Conservation (phyloP, 257 asterid genomes). For the Solanum sitiens region DNA sequence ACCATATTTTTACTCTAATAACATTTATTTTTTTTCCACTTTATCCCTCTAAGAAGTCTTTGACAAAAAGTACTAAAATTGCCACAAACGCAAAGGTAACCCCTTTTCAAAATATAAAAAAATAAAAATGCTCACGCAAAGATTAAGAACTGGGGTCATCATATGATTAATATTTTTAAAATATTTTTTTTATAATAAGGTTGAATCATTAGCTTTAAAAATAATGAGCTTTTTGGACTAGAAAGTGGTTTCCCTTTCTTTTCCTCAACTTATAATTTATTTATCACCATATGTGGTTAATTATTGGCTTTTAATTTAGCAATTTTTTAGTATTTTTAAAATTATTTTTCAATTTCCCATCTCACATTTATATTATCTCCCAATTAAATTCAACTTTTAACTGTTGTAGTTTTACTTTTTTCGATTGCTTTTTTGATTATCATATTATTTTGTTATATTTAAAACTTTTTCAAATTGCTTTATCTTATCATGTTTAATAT, state of each 20-base stretch:
- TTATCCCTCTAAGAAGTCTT: slow-evolving; percentile 3
- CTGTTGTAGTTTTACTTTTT: not conserved
- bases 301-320: not conserved
- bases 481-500: not conserved
- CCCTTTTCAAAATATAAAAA: not conserved
- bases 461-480: not conserved
- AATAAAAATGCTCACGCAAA: not conserved
- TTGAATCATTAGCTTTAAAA: not conserved
- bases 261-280: not conserved
- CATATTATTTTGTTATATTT: not conserved
- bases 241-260: slow-evolving; percentile 32
- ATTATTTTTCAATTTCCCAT: not conserved
- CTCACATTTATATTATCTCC: not conserved
- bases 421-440: not conserved
- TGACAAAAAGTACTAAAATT: slow-evolving; percentile 19
- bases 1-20: not conserved
- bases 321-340: not conserved
- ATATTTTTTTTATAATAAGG: not conserved
- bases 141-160: not conserved
- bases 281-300: not conserved
- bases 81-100: slow-evolving; percentile 14
- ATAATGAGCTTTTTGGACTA: slow-evolving; percentile 28
- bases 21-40: not conserved
- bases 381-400: not conserved
- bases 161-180: not conserved